Evolutionary conservation across 208 protist species (phyloP).

Genomic region (Wallacemonas sp.): DNA sequence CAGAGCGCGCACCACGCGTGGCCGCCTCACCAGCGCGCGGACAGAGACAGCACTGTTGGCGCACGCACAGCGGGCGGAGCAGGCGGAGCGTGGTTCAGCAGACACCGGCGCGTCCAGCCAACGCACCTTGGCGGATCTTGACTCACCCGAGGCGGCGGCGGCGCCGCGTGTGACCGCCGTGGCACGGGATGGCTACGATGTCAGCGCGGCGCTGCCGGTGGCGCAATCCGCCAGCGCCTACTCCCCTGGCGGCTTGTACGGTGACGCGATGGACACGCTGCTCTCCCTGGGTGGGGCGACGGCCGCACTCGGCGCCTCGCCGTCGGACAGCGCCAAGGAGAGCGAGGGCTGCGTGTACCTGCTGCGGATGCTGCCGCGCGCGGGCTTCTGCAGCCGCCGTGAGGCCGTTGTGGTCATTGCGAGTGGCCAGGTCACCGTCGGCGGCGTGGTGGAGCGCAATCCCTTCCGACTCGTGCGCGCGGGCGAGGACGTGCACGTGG

Average conservation of each 20-base stretch:
- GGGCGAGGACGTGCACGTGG: conserved; percentile 77
- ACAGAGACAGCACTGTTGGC: not conserved
- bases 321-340: not conserved
- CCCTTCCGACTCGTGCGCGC: conserved; percentile 77
- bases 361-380: conserved; percentile 73
- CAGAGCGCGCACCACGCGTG: too few relatives aligned
- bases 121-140: conserved; percentile 9
- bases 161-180: not conserved
- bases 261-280: conserved; percentile 1
- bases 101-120: not conserved
- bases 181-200: conserved; percentile 2
- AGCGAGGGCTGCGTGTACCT: conserved; percentile 53
- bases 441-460: conserved; percentile 85
- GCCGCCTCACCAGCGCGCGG: too few relatives aligned
- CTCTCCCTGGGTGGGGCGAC: conserved; percentile 9
- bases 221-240: conserved; percentile 17
- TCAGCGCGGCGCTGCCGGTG: not conserved
- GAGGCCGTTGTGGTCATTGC: conserved; percentile 74
- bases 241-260: conserved; percentile 26
- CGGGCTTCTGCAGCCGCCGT: conserved; percentile 80
- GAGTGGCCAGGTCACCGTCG: conserved; percentile 81
- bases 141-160: not conserved
- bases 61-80: not conserved
- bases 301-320: not conserved
- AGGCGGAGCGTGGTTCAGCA: not conserved